Base-by-base conservation (phyloP, 768 basidiomycete genomes). In the Lactarius evosmus region DNA sequence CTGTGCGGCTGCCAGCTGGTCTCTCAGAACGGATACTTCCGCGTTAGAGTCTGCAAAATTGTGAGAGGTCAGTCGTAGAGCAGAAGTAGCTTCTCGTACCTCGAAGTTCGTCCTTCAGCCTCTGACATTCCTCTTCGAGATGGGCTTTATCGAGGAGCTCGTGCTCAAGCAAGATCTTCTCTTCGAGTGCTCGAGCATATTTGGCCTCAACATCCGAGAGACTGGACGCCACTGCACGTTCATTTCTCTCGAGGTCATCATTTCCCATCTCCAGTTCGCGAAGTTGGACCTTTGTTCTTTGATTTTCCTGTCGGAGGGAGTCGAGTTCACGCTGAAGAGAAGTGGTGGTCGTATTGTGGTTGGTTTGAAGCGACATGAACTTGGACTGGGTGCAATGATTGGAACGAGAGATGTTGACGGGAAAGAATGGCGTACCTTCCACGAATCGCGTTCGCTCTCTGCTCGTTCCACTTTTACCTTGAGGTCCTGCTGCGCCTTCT, bases 221-320 rank as follows among this genome's bases (percentile, higher is more conserved):
- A 69, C 84, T 90, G 55, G 89, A 92, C 9, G 89, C 84, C 46
- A 91, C 88, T 56, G 90, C 91, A 32, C 97, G 85, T 72, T 98
- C 96, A 74, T 90, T 95, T 66, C 95, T 83, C 73, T 98, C 97
- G 62, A 99, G 80, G 76, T 98, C 95, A 71, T 99, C 97, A 71
- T 97, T 98, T 53, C 96, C 96, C 85, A 98, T 90, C 76, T 98
- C 96, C 33, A 97, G 79, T 74, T 98, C 93, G 25, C 91, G 84
- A 19, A 94, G 77, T 71, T 89, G 86, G 25, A 89, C 78, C 75
- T 90, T 90, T 65, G 83, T 75, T 56, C 79, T 79, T 71, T 89
- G 88, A 66, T 87, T 82, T 64, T 88, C 86, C 71, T 89, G 85
- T 61, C 93, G 83, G 40, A 91, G 80, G 61, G 83, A 85, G 70